Evolutionary conservation across 148 eudicot species (phyloP).

Genomic region (Rhododendron griersonianum): DNA sequence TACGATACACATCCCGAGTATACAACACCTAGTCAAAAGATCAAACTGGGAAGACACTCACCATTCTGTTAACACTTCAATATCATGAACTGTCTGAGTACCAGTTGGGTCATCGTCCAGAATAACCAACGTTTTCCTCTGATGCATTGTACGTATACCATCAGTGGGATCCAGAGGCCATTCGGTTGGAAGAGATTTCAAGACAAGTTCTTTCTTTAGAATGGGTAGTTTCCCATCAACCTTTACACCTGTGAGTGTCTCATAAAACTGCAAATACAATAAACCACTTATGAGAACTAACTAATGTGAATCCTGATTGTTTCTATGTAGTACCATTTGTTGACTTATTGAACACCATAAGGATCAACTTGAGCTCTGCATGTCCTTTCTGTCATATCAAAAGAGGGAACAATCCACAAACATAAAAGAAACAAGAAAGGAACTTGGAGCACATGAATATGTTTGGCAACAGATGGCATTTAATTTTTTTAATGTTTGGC

Average conservation of each 20-base stretch:
- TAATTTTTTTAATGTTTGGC: neutral
- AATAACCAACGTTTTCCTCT: conserved; percentile 78
- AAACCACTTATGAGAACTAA: neutral
- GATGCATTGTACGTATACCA: conserved; percentile 52
- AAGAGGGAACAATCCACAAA: neutral
- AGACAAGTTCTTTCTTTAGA: conserved; percentile 52
- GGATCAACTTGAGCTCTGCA: neutral
- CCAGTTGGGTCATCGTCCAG: conserved; percentile 99
- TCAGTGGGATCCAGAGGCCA: conserved; percentile 74
- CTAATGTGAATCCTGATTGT: neutral
- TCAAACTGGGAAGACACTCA: conserved; percentile 20
- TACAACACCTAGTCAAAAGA: neutral
- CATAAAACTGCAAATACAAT: conserved; percentile 62
- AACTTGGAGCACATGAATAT: neutral
- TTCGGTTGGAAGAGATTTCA: conserved; percentile 76
- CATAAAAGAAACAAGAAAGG: neutral
- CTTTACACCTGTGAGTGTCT: conserved; percentile 84
- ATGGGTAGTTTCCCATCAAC: conserved; percentile 83
- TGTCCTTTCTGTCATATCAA: neutral
- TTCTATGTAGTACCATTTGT: neutral
- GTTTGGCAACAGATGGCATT: neutral
- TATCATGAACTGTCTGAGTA: conserved; percentile 97
- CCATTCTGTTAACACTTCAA: conserved; percentile 97
- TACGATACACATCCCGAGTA: neutral
- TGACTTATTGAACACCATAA: neutral